Evolutionary conservation across 352 stramenopile species (phyloP).

Genomic region (Phytophthora citrophthora): DNA sequence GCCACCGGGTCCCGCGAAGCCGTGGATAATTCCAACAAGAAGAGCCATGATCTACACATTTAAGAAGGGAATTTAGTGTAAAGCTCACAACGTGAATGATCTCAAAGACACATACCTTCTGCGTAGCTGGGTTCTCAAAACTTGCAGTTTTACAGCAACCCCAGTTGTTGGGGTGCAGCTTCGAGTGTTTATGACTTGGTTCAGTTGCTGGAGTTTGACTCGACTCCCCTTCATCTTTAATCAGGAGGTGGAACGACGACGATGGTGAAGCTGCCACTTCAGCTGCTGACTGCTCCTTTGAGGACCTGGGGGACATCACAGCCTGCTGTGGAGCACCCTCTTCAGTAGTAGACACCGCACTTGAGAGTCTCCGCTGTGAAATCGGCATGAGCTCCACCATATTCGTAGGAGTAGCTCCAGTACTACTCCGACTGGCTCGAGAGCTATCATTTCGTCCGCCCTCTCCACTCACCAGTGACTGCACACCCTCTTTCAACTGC

Average conservation of each 20-base stretch:
- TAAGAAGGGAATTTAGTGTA: background rate
- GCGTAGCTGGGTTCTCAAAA: slow-evolving; percentile 61
- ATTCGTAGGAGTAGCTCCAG: slow-evolving; percentile 18
- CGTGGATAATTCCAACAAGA: slow-evolving; percentile 88
- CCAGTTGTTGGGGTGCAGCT: slow-evolving; percentile 21
- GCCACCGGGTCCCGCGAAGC: slow-evolving; percentile 82
- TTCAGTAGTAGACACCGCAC: slow-evolving; percentile 6
- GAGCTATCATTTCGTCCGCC: background rate
- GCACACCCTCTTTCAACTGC: slow-evolving; percentile 46
- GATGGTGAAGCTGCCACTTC: slow-evolving; percentile 17
- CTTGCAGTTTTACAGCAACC: slow-evolving; percentile 42
- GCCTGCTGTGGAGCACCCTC: slow-evolving; percentile 1
- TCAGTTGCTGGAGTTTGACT: slow-evolving; percentile 7
- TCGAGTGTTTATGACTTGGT: slow-evolving; percentile 8
- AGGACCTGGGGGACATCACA: slow-evolving; percentile 1
- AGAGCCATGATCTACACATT: slow-evolving; percentile 68
- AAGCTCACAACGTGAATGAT: background rate
- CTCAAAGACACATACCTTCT: slow-evolving; percentile 26
- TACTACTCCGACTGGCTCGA: slow-evolving; percentile 10
- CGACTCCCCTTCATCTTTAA: slow-evolving; percentile 18
- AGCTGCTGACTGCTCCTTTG: slow-evolving; percentile 5
- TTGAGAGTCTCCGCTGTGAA: slow-evolving; percentile 21
- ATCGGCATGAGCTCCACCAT: slow-evolving; percentile 33
- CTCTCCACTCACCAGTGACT: slow-evolving; percentile 10
- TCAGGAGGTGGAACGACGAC: slow-evolving; percentile 31